Evolutionary conservation across 2,329 filamentous ascomycete species (phyloP).

Genomic region (Diaporthe eres): DNA sequence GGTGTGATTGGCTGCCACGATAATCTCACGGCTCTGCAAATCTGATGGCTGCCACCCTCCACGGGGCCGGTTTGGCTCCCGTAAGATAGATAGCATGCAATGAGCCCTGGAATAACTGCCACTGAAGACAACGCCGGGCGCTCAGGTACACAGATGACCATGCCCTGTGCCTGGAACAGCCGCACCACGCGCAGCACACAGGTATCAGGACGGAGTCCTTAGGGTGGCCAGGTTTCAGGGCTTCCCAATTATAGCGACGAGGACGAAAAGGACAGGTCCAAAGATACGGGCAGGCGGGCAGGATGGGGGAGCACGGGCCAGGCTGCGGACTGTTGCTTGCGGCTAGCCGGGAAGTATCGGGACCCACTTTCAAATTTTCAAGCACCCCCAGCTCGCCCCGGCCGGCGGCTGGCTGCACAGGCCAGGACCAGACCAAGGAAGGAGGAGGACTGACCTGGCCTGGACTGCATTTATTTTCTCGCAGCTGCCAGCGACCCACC

Average conservation of each 20-base stretch:
- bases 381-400: constrained; percentile 26
- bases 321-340: constrained; percentile 2
- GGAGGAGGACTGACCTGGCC: constrained; percentile 30
- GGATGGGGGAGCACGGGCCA: constrained; percentile 13
- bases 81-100: neutral
- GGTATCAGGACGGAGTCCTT: neutral
- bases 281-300: neutral
- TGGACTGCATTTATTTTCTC: constrained; percentile 54
- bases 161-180: constrained; percentile 13
- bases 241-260: constrained; percentile 28
- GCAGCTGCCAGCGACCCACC: constrained; percentile 53
- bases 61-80: neutral
- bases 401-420: constrained; percentile 17
- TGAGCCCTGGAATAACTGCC: neutral
- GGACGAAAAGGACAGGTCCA: constrained; percentile 25
- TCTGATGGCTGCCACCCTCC: constrained; percentile 10
- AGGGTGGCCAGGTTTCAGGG: constrained; percentile 30
- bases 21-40: constrained; percentile 34
- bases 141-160: neutral
- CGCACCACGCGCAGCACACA: constrained; percentile 7
- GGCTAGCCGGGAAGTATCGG: constrained; percentile 37
- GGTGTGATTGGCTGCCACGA: constrained; percentile 36
- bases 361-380: constrained; percentile 34
- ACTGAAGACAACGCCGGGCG: neutral
- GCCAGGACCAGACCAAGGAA: constrained; percentile 15